These are phyloP conservation scores for Ramaria rubella DNA, from an alignment of 768 basidiomycete species.

Conservation along the genomic window DNA sequence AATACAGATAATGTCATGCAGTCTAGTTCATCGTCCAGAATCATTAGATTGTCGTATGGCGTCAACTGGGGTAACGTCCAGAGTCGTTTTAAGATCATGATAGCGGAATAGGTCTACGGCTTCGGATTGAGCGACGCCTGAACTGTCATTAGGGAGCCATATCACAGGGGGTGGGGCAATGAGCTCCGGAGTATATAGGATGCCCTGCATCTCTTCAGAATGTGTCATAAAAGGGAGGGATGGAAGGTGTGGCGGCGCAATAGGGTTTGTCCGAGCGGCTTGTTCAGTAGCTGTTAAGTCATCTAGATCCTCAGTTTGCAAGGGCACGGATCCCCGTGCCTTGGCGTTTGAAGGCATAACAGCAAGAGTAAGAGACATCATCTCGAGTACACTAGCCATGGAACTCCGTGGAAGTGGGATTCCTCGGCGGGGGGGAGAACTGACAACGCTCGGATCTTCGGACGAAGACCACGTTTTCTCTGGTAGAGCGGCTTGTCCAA, in stretches of 20 bases:
- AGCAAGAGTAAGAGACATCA: slow-evolving; percentile 76
- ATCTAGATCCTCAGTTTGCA: slow-evolving; percentile 72
- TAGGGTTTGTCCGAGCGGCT: slow-evolving; percentile 70
- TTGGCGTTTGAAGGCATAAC: slow-evolving; percentile 58
- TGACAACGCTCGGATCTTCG: slow-evolving; percentile 47
- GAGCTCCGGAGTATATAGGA: slow-evolving; percentile 77
- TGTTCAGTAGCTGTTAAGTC: slow-evolving; percentile 74
- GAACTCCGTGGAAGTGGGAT: slow-evolving; percentile 50
- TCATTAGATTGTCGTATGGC: background rate
- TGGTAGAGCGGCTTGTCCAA: slow-evolving; percentile 39
- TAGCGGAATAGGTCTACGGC: slow-evolving; percentile 70
- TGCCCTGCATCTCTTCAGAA: slow-evolving; percentile 68
- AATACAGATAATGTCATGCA: background rate
- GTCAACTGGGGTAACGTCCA: slow-evolving; percentile 45
- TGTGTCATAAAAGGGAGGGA: slow-evolving; percentile 66
- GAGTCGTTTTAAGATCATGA: slow-evolving; percentile 61
- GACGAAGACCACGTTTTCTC: slow-evolving; percentile 31
- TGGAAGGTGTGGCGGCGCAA: slow-evolving; percentile 68
- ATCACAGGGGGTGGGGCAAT: slow-evolving; percentile 73
- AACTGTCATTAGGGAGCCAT: slow-evolving; percentile 77
- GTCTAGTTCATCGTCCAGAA: background rate
- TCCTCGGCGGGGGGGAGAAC: slow-evolving; percentile 22
- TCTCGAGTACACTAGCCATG: slow-evolving; percentile 75
- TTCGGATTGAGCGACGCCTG: slow-evolving; percentile 67
- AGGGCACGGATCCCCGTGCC: slow-evolving; percentile 53